Base-by-base conservation (phyloP, 352 stramenopile genomes). In the Elongisporangium prolatum region DNA sequence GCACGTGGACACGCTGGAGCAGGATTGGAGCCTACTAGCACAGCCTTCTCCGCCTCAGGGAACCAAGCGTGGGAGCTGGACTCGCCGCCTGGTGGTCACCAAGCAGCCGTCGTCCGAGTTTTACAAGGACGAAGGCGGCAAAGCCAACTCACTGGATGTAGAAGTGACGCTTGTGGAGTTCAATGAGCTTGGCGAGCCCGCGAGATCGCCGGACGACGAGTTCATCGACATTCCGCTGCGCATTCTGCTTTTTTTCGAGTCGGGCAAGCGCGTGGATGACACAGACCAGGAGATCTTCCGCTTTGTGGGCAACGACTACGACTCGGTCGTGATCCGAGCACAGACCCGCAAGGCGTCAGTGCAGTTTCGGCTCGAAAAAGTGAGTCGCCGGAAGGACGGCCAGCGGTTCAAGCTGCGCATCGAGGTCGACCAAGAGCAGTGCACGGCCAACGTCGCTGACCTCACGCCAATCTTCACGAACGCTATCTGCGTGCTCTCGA, bases 101-200 rank as follows among this genome's bases (percentile, higher is more conserved):
- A 95, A 89, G 66, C 86, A 95, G 63, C 86, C 86, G 9, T 63
- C 75, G 13, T 91, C 86, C 17, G 84, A 93, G 62, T 95, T 95
- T 58, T 95, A 93, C 71, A 95, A 95, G 60, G 86, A 95, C 54
- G 86, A 95, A 91, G 85, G 69, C 77, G 85, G 85, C 17, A 92
- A 92, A 60, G 71, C 85, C 1, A 95, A 95, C 63, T 77, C 82
- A 3, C 66, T 95, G 21, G 79, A 89, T 44, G 80, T 91, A 11
- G 84, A 90, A 50, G 76, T 94, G 60, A 88, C 80, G 24, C 67
- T 94, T 40, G 77, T 93, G 18, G 85, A 94, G 65, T 94, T 91
- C 63, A 74, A 92, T 21, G 74, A 87, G 44, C 52, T 65, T 1
- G 80, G 84, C n/a, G 84, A 91, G 49, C 61, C 75, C 55, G 71